Evolutionary conservation across 1,284 basidiomycete species (phyloP).

Genomic region (Mrakiaceae sp.): DNA sequence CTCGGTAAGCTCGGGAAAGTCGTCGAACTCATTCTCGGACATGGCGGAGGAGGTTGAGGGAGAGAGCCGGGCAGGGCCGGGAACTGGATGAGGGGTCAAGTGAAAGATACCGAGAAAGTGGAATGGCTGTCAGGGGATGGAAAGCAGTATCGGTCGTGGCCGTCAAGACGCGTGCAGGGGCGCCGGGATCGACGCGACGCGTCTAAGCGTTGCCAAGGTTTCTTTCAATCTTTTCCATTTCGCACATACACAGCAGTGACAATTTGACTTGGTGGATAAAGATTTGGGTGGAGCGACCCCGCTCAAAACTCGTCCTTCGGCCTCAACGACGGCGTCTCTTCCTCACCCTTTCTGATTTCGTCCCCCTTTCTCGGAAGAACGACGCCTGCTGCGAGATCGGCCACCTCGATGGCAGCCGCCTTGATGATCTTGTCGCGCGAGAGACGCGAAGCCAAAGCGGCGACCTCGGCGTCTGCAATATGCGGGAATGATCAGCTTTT

Average conservation of each 20-base stretch:
- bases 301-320: background rate
- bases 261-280: too few species aligned
- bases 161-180: too few species aligned
- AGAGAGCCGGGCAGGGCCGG: background rate
- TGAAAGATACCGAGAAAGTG: too few species aligned
- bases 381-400: slow-evolving; percentile 2
- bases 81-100: too few species aligned
- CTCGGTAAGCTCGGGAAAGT: background rate
- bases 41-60: background rate
- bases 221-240: too few species aligned
- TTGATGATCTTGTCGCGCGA: background rate
- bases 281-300: background rate
- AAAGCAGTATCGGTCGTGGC: too few species aligned
- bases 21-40: slow-evolving; percentile 3
- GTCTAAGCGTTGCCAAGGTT: too few species aligned
- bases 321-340: background rate
- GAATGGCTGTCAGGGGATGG: too few species aligned
- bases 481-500: too few species aligned
- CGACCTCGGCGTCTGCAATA: slow-evolving; percentile 45
- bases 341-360: background rate
- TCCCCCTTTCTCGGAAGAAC: background rate
- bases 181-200: too few species aligned
- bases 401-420: slow-evolving; percentile 1
- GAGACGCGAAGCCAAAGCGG: slow-evolving; percentile 27
- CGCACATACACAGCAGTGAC: too few species aligned